A percentile compares a stretch with the other conserved stretches of the same genome.
phyloP scores from a whole-genome alignment of 202 grass and related monocot species.

The Alloteropsis angusta region DNA sequence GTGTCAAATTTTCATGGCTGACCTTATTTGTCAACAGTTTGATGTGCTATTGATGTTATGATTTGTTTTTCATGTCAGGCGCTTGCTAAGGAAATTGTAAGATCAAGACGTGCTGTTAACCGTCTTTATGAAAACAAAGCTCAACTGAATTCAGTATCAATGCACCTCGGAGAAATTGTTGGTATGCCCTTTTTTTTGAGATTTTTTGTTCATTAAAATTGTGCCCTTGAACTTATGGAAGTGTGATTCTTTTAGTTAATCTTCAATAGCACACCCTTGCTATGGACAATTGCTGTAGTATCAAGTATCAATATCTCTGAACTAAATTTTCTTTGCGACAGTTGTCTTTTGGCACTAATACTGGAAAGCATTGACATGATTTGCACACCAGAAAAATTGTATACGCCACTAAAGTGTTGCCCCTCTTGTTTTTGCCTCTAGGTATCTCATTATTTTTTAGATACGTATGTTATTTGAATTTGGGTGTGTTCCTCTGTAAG shows the following conservation, averaged over 20 bases:
- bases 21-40: not conserved
- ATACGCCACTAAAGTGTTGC: not conserved
- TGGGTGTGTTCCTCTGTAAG: not conserved
- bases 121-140: conserved; percentile 79
- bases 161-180: conserved; percentile 78
- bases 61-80: conserved; percentile 22
- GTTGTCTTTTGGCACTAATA: not conserved
- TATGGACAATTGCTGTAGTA: not conserved
- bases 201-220: not conserved
- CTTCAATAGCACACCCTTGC: not conserved
- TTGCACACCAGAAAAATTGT: not conserved
- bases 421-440: not conserved
- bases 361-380: not conserved
- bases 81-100: conserved; percentile 72
- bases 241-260: not conserved
- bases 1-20: not conserved
- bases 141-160: conserved; percentile 66
- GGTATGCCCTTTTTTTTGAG: conserved; percentile 22
- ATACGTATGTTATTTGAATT: conserved; percentile 18
- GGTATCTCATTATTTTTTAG: not conserved
- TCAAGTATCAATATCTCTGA: not conserved
- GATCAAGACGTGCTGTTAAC: conserved; percentile 59
- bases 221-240: not conserved
- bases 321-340: not conserved
- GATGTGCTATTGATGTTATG: not conserved